Conservation (phyloP, 768 basidiomycete genomes). For the Cubamyces lactineus region DNA sequence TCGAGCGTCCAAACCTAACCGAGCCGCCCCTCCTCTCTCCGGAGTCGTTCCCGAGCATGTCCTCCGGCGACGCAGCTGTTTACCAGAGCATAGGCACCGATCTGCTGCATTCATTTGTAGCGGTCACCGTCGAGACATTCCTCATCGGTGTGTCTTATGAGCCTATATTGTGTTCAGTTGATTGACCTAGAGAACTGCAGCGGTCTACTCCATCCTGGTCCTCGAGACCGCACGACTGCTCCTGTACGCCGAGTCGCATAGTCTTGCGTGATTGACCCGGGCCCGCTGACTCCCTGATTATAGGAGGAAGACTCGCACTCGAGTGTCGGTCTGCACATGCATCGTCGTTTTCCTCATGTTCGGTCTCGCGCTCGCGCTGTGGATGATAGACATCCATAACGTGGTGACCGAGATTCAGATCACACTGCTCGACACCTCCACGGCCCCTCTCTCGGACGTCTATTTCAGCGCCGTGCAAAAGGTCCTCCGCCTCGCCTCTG, state of each 20-base stretch:
- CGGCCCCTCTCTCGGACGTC: conserved; percentile 9
- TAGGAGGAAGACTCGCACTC: background rate
- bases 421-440: conserved; percentile 11
- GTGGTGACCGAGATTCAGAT: conserved; percentile 22
- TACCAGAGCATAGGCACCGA: conserved; percentile 11
- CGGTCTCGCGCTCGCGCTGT: conserved; percentile 20
- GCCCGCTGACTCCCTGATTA: background rate
- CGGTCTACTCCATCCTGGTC: background rate
- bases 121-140: conserved; percentile 17
- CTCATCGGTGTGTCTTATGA: background rate
- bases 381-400: conserved; percentile 28
- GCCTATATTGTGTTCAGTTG: too few relatives aligned
- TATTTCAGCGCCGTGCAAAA: background rate
- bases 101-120: conserved; percentile 10
- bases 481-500: conserved; percentile 15
- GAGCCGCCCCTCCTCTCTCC: too few relatives aligned
- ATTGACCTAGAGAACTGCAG: background rate
- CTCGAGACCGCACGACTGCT: background rate
- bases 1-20: too few relatives aligned
- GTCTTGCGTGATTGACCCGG: background rate
- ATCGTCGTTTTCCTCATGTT: conserved; percentile 17
- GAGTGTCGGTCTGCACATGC: background rate
- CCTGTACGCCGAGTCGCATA: background rate
- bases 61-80: too few relatives aligned
- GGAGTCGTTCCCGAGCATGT: too few relatives aligned